Evolutionary conservation across 805 yeast species (phyloP).

Genomic region (Teunomyces barrocoloradensis): DNA sequence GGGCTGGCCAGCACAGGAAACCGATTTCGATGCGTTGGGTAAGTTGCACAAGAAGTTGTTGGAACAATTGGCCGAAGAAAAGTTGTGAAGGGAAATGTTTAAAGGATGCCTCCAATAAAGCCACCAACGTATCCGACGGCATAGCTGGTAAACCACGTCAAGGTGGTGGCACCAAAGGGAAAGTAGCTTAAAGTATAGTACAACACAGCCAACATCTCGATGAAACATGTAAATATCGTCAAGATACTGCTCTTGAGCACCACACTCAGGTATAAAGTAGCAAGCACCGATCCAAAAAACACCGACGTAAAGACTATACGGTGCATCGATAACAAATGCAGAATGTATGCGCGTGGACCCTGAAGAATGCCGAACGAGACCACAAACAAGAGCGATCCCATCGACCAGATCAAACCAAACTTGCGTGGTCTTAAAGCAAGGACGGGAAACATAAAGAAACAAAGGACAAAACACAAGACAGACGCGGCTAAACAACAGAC

Average conservation of each 20-base stretch:
- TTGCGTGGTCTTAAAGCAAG: conserved; percentile 86
- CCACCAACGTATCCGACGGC: conserved; percentile 44
- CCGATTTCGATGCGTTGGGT: conserved; percentile 72
- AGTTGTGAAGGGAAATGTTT: conserved; percentile 9
- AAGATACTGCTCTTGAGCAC: conserved; percentile 64
- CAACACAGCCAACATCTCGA: conserved; percentile 82
- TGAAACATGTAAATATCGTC: conserved; percentile 69
- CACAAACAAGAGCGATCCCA: conserved; percentile 86
- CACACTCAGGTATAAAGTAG: conserved; percentile 78
- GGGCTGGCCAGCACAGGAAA: conserved; percentile 91
- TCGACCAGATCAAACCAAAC: conserved; percentile 86
- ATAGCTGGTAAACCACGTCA: conserved; percentile 48
- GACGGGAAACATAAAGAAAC: conserved; percentile 85
- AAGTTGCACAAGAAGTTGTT: conserved; percentile 59
- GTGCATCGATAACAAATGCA: conserved; percentile 70
- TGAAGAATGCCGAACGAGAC: conserved; percentile 87
- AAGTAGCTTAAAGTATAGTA: conserved; percentile 91
- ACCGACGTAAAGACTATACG: conserved; percentile 78
- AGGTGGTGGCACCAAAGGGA: conserved; percentile 89
- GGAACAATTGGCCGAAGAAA: conserved; percentile 17
- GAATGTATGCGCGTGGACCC: conserved; percentile 81
- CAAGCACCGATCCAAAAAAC: conserved; percentile 74
- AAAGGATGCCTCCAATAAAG: conserved; percentile 43
- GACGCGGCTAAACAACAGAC: conserved; percentile 75
- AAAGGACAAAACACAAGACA: conserved; percentile 73